These are phyloP conservation scores for Rhizodiscina lignyota DNA, from an alignment of 495 filamentous ascomycete species.

Conservation along the genomic window DNA sequence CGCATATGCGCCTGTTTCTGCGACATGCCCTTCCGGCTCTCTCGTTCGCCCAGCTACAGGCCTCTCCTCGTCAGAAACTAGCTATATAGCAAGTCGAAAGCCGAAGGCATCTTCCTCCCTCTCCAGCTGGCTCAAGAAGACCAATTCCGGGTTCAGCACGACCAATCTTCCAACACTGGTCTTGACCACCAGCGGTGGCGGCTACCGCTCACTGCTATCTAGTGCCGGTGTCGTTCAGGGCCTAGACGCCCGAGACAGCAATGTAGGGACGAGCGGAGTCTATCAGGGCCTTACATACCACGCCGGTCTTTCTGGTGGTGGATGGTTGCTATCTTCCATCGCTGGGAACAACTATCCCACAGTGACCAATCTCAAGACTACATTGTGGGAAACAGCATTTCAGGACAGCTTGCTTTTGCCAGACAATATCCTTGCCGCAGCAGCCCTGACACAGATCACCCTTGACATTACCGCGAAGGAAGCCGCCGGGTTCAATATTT, in stretches of 20 bases:
- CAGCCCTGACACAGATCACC: slow-evolving; percentile 14
- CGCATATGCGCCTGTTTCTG: slow-evolving; percentile 19
- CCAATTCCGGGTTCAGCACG: slow-evolving; percentile 17
- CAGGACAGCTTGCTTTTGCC: slow-evolving; percentile 18
- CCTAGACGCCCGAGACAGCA: slow-evolving; percentile 25
- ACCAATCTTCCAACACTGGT: slow-evolving; percentile 14
- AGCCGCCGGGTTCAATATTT: slow-evolving; percentile 24
- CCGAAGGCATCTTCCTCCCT: slow-evolving; percentile 18
- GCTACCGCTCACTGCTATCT: slow-evolving; percentile 25
- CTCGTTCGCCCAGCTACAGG: slow-evolving; percentile 17
- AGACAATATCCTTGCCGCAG: slow-evolving; percentile 5
- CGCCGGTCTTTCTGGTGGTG: slow-evolving; percentile 28
- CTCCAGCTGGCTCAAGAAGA: slow-evolving; percentile 22
- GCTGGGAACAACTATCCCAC: slow-evolving; percentile 29
- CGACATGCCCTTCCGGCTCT: slow-evolving; percentile 14
- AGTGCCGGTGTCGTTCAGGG: slow-evolving; percentile 30
- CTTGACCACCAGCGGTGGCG: slow-evolving; percentile 30
- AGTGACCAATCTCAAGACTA: slow-evolving; percentile 18
- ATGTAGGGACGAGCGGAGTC: slow-evolving; percentile 22
- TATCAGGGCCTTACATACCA: slow-evolving; percentile 31
- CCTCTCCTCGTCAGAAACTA: slow-evolving; percentile 12
- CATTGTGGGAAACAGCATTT: slow-evolving; percentile 24
- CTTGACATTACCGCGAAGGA: slow-evolving; percentile 23
- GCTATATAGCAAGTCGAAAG: slow-evolving; percentile 20
- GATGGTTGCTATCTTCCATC: slow-evolving; percentile 28